These are phyloP conservation scores for Speleostelium caveatum DNA, from an alignment of 78 protist genomes.

Conservation along the genomic window DNA sequence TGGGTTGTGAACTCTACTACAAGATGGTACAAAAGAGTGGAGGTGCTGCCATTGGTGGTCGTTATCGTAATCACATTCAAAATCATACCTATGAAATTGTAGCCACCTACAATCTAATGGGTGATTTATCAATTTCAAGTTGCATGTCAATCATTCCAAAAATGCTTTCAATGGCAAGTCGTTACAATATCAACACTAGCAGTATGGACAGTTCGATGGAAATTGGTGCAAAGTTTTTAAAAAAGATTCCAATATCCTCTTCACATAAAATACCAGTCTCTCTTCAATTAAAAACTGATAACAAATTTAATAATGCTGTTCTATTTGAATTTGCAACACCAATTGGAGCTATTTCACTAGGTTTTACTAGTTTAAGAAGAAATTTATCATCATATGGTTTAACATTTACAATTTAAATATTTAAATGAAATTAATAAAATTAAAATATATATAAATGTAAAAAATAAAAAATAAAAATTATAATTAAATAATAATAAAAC, in stretches of 20 bases:
- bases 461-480: too few species aligned
- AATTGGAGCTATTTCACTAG: neutral
- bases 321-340: slow-evolving; percentile 5
- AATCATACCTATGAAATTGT: slow-evolving; percentile 12
- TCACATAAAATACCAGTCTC: neutral
- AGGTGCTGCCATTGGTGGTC: slow-evolving; percentile 21
- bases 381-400: too few species aligned
- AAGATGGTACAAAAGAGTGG: slow-evolving; percentile 38
- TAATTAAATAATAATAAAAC: too few species aligned
- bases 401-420: too few species aligned
- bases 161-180: slow-evolving; percentile 35
- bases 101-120: slow-evolving; percentile 45
- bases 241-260: too few species aligned
- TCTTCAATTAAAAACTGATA: slow-evolving; percentile 8
- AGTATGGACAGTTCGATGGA: slow-evolving; percentile 1
- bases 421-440: too few species aligned
- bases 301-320: neutral
- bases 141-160: slow-evolving; percentile 4
- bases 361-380: neutral
- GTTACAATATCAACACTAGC: slow-evolving; percentile 61
- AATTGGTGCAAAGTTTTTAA: slow-evolving; percentile 1
- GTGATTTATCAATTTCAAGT: slow-evolving; percentile 21
- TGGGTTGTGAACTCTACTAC: slow-evolving; percentile 48
- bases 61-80: neutral
- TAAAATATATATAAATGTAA: too few species aligned